Evolutionary conservation across 257 asterid species (phyloP), one percentile per base, ranked within the genome.

Genomic region (Striga asiatica): DNA sequence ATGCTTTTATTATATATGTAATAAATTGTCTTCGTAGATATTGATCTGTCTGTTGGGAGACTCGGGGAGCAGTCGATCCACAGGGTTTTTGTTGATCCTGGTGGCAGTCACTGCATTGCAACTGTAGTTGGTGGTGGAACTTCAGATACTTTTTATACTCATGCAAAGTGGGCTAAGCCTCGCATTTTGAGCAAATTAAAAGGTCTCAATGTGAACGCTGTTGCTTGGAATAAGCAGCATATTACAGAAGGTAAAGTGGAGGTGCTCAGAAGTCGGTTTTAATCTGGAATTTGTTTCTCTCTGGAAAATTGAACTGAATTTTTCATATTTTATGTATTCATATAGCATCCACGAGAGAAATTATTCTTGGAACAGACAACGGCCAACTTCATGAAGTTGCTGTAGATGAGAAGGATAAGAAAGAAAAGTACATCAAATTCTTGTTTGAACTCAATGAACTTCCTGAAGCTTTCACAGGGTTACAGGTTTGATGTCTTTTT

Each of bases 381-480:
- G 98, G 98, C 70, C 97, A 84, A 70, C 89, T 92, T 73, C 71
- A 72, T 71, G 98, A 92, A 79, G 78, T 92, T 68, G 56, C 83
- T 58, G 88, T 88, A 19, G 98, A 88, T 32, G 98, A 85, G 83
- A 92, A 92, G 76, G 98, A 92, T 79, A 92, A 92, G 82, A 92
- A 28, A 78, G 98, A 92, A 75, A 92, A 88, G 72, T 76, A 92
- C 63, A 68, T 87, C 57, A 84, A 80, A 64, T 81, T 82, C 64
- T 79, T 92, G 34, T 92, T 80, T 68, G 93, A 84, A 66, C 89
- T 92, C 41, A 74, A 64, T 5, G 98, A 92, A 76, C 95, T 88
- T 67, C 88, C 93, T 51, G 97, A 88, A 70, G 85, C 94, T 66
- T 84, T 88, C 76, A 92, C 77, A 4, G 95, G 89, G 50, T 76